Evolutionary conservation across 2,329 filamentous ascomycete species (phyloP), one percentile per base, ranked within the genome.

Genomic region (Pleoardoris graminearum): DNA sequence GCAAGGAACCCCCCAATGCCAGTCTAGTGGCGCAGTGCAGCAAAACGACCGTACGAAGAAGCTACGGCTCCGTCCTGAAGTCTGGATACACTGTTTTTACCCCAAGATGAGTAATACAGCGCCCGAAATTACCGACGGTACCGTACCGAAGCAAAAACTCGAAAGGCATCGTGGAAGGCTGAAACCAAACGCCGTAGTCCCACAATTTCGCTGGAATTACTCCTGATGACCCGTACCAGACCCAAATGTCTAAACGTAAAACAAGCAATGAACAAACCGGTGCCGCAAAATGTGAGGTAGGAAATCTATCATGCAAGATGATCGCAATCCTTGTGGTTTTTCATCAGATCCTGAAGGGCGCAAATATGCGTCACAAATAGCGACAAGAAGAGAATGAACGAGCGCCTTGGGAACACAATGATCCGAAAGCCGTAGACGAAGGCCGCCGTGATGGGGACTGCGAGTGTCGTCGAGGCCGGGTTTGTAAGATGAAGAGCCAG

Each of bases 271-370:
- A 60, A 60, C 64, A 54, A 55, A 62, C 52, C 49, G 27, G 53
- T 54, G 57, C 59, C 59, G 51, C 53, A 49, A 57, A 57, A 53
- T 50, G 50, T 51, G 54, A 56, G 36, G 37, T 46, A 59, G 63
- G 49, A 70, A 72, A 65, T 73, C 70, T 73, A 73, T 71, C 65
- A 70, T 73, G 69, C 69, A 71, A 65, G 57, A 70, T 70, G 62
- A 60, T 68, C 63, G 65, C 66, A 67, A 62, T 60, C 58, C 61
- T 62, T 62, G 54, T 8, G 41, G 67, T 65, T 57, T 72, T 70
- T 72, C 68, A 55, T 71, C 54, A 70, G 62, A 72, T 70, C 68
- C 62, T 56, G 61, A 60, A 56, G 44, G 64, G 65, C 64, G 66
- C 68, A 63, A 56, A 67, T 63, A 66, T 70, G 67, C 61, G 63